Base-by-base conservation (phyloP, 202 grass and related monocot genomes). In the Miscanthus sacchariflorus region DNA sequence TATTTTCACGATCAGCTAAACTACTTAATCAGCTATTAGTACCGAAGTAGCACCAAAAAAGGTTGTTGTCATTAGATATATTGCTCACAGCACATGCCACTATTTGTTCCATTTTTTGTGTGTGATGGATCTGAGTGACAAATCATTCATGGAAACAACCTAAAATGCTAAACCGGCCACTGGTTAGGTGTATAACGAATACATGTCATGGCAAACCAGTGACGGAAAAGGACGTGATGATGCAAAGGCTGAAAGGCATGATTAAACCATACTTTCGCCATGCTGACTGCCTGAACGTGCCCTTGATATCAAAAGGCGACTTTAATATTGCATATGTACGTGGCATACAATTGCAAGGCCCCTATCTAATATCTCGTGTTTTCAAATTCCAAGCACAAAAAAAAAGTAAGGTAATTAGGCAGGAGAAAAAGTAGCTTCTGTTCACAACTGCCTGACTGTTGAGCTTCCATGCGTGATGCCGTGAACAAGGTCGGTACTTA, bases 231-330 rank as follows among this genome's bases (percentile, higher is more conserved):
- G 28, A 15, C n/a, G 6, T 44, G 9, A 33, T 39, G 35, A 35
- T 18, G 17, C 24, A 59, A 59, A 58, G 28, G 28, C 28, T 30
- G 28, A 30, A 30, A 30, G 46, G 79, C 61, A 83, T 66, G 27
- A 79, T 40, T 83, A 63, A 78, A 88, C 68, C 80, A 69, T 77
- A 71, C 80, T 78, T 77, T 49, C 5, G 0, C 48, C 72, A 38
- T 77, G 63, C 73, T 7, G 28, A 25, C 52, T 72, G 39, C 10
- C 14, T 28, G 39, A 2, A 64, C 28, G 3, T 50, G n/a, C 39
- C 44, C 21, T 33, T 40, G 65, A 48, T 11, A 46, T 71, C 67
- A n/a, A 79, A 79, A 73, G 38, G 21, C 17, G 21, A 65, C 66
- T 84, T 72, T 61, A 36, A 46, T 25, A 48, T 72, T 77, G 64